Base-by-base conservation (phyloP, 345 rosid species). In the Melaleuca quinquenervia region DNA sequence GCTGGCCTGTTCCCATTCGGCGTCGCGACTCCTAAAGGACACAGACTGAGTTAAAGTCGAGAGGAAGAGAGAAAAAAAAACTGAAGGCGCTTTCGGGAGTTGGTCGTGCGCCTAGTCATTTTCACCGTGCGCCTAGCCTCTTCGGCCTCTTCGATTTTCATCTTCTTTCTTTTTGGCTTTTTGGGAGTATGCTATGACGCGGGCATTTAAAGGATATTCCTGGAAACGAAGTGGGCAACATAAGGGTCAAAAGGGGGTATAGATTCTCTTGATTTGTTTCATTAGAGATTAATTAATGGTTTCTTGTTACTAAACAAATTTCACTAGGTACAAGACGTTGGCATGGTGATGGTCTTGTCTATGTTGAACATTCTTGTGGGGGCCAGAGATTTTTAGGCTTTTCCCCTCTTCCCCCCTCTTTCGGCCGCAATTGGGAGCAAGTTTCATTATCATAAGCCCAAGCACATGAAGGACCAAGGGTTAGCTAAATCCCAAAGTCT, bases 1-100 rank as follows among this genome's bases (percentile, higher is more conserved):
- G 93, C 82, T 0, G 93, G 89, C 90, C 90, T 89, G 92, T 87
- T 92, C 95, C 95, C 85, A 86, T 86, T 83, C 90, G 89, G 86
- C 89, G 93, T 90, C 92, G 41, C 56, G 24, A 53, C 53, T 56
- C 45, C 29, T 50, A 29, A 0, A 51, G 26, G 87, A 22, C 86
- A 52, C 55, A 41, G 41, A 0, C 62, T 36, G 50, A 41, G 49
- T 15, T 74, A n/a, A 83, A 64, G 60, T 58, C 6, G 45, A 41
- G 56, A 10, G 9, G 11, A 15, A 9, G 22, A 21, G 75, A 62
- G 22, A 62, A 29, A 62, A 62, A 11, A 62, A 29, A 62, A 62
- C 75, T 16, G 0, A 6, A 0, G 22, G 29, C 15, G 44, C 18
- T 9, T 21, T 54, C 10, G 58, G 24, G 24, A 54, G 10, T 22